Evolutionary conservation across 352 stramenopile genomes (phyloP), one percentile per base, ranked within the genome.

Genomic region (Phytopythium ostracodes): DNA sequence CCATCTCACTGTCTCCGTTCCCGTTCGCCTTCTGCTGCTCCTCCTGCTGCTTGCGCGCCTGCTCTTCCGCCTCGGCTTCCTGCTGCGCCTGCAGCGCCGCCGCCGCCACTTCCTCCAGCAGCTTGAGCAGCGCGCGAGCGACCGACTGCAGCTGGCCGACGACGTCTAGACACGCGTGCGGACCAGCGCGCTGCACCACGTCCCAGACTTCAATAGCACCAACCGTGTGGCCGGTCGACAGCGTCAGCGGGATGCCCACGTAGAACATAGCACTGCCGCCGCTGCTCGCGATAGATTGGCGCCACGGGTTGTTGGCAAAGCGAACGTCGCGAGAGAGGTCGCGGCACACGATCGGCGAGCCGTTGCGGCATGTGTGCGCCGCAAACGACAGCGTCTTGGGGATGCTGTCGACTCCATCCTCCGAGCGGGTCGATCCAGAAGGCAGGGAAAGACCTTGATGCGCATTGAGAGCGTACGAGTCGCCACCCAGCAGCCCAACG

Each of bases 141-240:
- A 94, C 81, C 17, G 76, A 72, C 51, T 94, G 78, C 18, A 94
- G 75, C 61, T 91, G 86, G 42, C 63, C 68, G 11, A 89, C 58
- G 27, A 93, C 76, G 29, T 91, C 72, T 38, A 73, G 72, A 60
- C 86, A 94, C 22, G 72, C 78, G 52, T 70, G 84, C n/a, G 27
- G 50, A 2, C 50, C 50, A 18, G 35, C 5, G 8, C 84, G 81
- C 6, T 74, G 62, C 17, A 72, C 71, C 22, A 33, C 40, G 56
- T 91, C 84, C 56, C 86, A 89, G 3, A 94, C 81, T 53, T 94
- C 86, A 31, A 94, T 68, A 5, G 72, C 68, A 24, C 86, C 86
- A 35, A 94, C 72, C 22, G 83, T 83, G 62, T 87, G 75, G 35
- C 84, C 83, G 29, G 85, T 89, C 27, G 73, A 77, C 11, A 94